These are phyloP conservation scores for Quillaja saponaria DNA, from an alignment of 306 rosid species.

Conservation along the genomic window DNA sequence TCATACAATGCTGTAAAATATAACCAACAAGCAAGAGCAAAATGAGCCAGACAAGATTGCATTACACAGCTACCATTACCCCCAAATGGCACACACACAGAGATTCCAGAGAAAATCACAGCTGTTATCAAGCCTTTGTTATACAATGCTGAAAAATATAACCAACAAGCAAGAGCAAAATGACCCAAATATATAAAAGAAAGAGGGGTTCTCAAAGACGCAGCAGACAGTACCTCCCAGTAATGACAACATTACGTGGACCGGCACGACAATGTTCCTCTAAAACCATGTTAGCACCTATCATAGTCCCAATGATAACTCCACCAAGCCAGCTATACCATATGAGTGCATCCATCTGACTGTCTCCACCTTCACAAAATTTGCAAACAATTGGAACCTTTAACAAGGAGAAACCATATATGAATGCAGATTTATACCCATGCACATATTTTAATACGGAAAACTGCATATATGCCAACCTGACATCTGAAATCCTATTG, in stretches of 20 bases:
- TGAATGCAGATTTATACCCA: neutral
- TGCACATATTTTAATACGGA: neutral
- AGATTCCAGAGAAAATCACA: no score
- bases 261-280: constrained; percentile 93
- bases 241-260: constrained; percentile 88
- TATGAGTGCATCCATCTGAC: constrained; percentile 69
- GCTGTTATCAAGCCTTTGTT: no score
- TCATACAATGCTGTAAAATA: no score
- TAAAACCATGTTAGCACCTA: constrained; percentile 86
- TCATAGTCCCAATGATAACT: constrained; percentile 89
- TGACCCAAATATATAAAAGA: constrained; percentile 10
- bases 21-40: no score
- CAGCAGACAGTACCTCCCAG: constrained; percentile 68
- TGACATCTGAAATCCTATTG: constrained; percentile 84
- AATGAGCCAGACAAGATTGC: no score
- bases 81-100: neutral
- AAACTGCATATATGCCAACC: constrained; percentile 51
- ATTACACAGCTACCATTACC: neutral
- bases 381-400: constrained; percentile 17
- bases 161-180: neutral
- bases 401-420: constrained; percentile 7
- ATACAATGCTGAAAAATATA: neutral
- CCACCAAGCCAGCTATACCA: constrained; percentile 99
- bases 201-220: neutral
- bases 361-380: constrained; percentile 69